Evolutionary conservation across 306 rosid genomes (phyloP), one percentile per base, ranked within the genome.

Genomic region (Quercus alba): DNA sequence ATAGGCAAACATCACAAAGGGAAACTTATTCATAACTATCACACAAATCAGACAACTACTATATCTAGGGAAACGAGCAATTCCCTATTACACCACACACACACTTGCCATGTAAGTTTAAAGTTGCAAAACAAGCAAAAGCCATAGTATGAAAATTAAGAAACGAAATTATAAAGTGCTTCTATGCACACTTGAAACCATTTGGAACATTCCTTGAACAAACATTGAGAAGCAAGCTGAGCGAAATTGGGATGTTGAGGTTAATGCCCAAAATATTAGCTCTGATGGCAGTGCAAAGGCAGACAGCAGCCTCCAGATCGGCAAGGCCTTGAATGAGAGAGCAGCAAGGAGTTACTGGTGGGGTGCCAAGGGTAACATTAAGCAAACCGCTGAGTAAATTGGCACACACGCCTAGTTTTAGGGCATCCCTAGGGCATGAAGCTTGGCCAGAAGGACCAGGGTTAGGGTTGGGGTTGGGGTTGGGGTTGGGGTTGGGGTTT

Each of bases 271-370:
- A 75, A 77, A 91, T 86, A 76, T 77, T 86, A 5, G 95, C 97
- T 18, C 2, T 91, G 25, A 91, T 82, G 51, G 88, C 98, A 77
- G 97, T 94, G 88, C 97, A 94, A 17, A 94, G 94, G 79, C 98
- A 94, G 8, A 82, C 79, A 1, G 95, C 97, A 18, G 95, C 95
- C 30, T 91, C 97, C 3, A 91, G 84, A 44, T 91, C 91, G 35
- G 74, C 91, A 21, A 94, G 97, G 2, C 98, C 97, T 17, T 90
- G 25, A 13, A 94, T 21, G 30, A 94, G 89, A 35, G 78, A 2
- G 84, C 98, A 94, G 75, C 98, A 94, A 3, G 95, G 95, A 0
- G 77, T 14, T 19, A 84, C 88, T 0, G 97, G 92, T 56, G 95
- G 94, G 13, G 56, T 62, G 19, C 97, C 93, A 6, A 94, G 9